These are phyloP conservation scores for Gossypium davidsonii DNA, from an alignment of 441 rosid species.

Conservation along the genomic window DNA sequence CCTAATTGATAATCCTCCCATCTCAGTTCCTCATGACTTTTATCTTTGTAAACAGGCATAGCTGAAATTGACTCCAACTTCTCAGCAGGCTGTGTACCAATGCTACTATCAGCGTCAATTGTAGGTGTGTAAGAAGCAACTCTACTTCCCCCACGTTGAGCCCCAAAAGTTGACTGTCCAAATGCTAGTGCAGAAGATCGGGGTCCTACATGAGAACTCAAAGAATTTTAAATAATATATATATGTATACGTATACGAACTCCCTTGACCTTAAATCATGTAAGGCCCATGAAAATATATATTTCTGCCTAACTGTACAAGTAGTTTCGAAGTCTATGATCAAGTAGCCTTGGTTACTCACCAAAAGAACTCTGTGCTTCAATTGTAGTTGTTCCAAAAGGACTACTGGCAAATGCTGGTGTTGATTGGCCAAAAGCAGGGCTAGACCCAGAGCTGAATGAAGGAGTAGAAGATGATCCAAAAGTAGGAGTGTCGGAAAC, in stretches of 20 bases:
- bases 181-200: slow-evolving; percentile 57
- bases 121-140: slow-evolving; percentile 58
- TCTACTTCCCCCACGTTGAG: slow-evolving; percentile 79
- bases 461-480: slow-evolving; percentile 37
- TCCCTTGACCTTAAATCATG: neutral
- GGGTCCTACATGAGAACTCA: slow-evolving; percentile 39
- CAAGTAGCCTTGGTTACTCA: slow-evolving; percentile 23
- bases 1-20: slow-evolving; percentile 96
- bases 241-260: neutral
- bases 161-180: slow-evolving; percentile 65
- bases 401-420: slow-evolving; percentile 54
- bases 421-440: slow-evolving; percentile 68
- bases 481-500: slow-evolving; percentile 35
- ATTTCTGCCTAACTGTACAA: neutral
- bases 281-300: neutral
- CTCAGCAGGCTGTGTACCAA: slow-evolving; percentile 50
- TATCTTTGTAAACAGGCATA: slow-evolving; percentile 66
- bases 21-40: slow-evolving; percentile 86
- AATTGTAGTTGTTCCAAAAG: slow-evolving; percentile 58
- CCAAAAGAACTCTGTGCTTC: slow-evolving; percentile 67
- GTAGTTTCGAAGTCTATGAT: neutral
- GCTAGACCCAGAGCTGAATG: slow-evolving; percentile 33
- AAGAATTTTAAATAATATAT: neutral
- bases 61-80: slow-evolving; percentile 84
- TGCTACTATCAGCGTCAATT: slow-evolving; percentile 49